These are phyloP conservation scores for Aureobasidium subglaciale DNA, from an alignment of 2,329 filamentous ascomycete genomes.

Conservation along the genomic window DNA sequence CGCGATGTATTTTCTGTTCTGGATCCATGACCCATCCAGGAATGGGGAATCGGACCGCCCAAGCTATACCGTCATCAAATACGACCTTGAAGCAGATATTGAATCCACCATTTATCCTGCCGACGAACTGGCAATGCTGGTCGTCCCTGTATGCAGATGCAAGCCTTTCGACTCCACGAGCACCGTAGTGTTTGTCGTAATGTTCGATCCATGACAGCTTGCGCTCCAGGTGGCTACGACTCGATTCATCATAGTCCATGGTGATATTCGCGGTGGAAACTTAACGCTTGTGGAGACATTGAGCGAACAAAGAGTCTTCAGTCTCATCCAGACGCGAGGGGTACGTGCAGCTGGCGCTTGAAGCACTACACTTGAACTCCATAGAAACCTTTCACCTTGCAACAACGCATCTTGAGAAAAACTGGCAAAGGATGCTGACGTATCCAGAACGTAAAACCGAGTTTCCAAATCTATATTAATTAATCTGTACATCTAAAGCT, in stretches of 20 bases:
- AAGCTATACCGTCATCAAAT: background rate
- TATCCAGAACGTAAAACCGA: background rate
- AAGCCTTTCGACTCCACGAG: background rate
- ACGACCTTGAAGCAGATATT: background rate
- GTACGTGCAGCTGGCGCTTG: too few relatives aligned
- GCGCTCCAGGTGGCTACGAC: background rate
- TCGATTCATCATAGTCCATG: background rate
- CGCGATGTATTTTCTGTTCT: background rate
- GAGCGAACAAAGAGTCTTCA: too few relatives aligned
- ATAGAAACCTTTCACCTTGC: too few relatives aligned
- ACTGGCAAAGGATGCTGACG: too few relatives aligned
- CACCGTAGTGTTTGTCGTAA: background rate
- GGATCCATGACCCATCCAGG: background rate
- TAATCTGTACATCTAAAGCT: constrained; percentile 34
- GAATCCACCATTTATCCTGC: background rate
- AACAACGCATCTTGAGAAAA: too few relatives aligned
- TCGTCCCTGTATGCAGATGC: background rate
- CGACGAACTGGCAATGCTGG: background rate
- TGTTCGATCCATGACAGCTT: background rate
- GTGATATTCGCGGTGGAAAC: too few relatives aligned
- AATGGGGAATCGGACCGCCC: background rate
- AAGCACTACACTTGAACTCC: too few relatives aligned
- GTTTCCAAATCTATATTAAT: background rate
- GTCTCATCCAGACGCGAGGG: too few relatives aligned
- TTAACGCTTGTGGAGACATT: too few relatives aligned